phyloP scores from a whole-genome alignment of 352 stramenopile genomes.

The Phytophthora crassamura region DNA sequence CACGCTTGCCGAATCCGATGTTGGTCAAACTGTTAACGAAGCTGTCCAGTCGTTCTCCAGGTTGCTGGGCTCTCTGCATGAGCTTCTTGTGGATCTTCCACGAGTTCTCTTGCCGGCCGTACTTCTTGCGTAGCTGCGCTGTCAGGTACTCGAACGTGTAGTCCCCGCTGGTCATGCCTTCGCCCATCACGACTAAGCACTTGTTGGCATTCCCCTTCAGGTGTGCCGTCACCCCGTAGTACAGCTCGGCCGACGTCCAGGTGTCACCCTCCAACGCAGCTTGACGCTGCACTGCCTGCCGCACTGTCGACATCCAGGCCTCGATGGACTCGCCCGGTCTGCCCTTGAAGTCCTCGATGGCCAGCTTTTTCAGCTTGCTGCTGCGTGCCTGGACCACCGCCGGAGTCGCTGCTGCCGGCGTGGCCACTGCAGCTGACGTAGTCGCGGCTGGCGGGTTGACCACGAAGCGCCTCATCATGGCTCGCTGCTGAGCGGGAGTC shows the following conservation, averaged over 20 bases:
- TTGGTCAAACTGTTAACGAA: no score
- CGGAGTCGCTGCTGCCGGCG: no score
- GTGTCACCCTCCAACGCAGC: no score
- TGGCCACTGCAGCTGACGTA: no score
- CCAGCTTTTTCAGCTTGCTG: no score
- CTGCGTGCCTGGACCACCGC: no score
- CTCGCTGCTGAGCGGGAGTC: no score
- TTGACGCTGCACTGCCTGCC: neutral
- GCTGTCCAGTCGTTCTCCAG: no score
- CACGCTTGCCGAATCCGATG: no score
- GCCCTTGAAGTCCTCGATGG: neutral
- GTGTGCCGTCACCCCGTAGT: neutral
- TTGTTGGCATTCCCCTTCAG: neutral
- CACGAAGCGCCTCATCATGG: no score
- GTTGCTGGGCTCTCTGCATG: no score
- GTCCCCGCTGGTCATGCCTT: neutral
- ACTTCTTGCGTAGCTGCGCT: neutral
- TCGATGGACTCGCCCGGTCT: neutral
- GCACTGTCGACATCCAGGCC: neutral
- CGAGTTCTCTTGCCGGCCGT: neutral
- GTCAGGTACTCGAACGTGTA: neutral
- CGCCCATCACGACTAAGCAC: neutral
- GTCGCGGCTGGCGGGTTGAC: no score
- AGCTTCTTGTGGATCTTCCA: neutral
- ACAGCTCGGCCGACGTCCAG: neutral